phyloP scores from a whole-genome alignment of 179 eudicot genomes.

The Spergularia azorica region DNA sequence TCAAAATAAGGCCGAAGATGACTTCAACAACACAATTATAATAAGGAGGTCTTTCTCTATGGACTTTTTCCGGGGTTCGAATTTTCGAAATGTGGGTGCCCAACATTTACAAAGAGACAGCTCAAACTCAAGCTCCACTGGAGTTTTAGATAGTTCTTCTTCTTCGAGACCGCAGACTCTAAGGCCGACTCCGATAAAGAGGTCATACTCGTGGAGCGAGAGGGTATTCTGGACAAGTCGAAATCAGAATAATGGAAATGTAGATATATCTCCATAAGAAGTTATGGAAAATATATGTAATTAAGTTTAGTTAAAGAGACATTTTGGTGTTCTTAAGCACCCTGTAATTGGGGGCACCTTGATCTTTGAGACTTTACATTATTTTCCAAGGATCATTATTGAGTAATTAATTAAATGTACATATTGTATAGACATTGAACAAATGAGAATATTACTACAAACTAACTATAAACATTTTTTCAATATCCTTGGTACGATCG shows the following conservation, averaged over 20 bases:
- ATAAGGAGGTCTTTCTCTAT: slow-evolving; percentile 31
- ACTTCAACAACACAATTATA: neutral
- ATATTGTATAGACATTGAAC: slow-evolving; percentile 20
- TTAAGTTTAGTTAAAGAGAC: neutral
- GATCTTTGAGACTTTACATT: no score
- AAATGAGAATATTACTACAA: no score
- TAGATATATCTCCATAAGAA: slow-evolving; percentile 21
- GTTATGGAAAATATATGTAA: no score
- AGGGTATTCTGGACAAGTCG: slow-evolving; percentile 24
- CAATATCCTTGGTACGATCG: no score
- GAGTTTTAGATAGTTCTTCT: slow-evolving; percentile 21
- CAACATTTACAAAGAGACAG: neutral
- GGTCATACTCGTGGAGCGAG: slow-evolving; percentile 44
- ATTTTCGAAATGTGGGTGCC: neutral
- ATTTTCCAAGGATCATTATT: no score
- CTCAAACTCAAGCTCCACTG: slow-evolving; percentile 11
- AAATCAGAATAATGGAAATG: slow-evolving; percentile 17
- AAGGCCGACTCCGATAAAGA: slow-evolving; percentile 16
- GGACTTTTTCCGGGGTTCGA: slow-evolving; percentile 27
- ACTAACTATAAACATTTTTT: no score
- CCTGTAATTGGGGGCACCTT: no score
- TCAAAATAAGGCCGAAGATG: neutral
- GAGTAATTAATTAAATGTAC: slow-evolving; percentile 12
- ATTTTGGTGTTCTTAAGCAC: no score
- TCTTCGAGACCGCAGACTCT: slow-evolving; percentile 24